Base-by-base conservation (phyloP, 78 protist species). In the Reticulomyxa filosa region DNA sequence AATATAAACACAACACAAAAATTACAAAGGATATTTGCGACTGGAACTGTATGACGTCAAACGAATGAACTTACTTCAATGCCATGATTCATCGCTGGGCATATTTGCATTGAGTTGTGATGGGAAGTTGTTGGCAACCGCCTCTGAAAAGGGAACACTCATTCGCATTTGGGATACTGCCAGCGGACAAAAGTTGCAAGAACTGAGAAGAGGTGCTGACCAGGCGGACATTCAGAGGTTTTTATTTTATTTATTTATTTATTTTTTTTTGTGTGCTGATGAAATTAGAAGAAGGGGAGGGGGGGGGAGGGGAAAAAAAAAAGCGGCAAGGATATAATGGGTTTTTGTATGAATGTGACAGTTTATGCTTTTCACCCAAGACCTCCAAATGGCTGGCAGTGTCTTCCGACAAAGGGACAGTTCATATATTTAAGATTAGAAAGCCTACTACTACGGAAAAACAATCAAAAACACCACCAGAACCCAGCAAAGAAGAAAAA, bases 131-230 rank as follows among this genome's bases (percentile, higher is more conserved):
- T 51, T 90, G 22, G 96, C 91, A 53, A 84, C 96, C 0, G 86
- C 93, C 1, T 80, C 87, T 4, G 95, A 85, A 69, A 79, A 77
- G 59, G 96, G 96, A n/a, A 87, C 96, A 0, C 65, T 87, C 13
- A 72, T 90, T n/a, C 82, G 94, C 61, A 72, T 88, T 20, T 87
- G 74, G 55, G 94, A 90, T 71, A 73, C 92, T 4, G 42, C 38
- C 13, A 71, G 78, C 6, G 92, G 87, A 3, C 20, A 65, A 13
- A 69, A 46, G 46, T 55, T 83, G 30, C 69, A 77, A 36, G 89
- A 87, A 68, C 77, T 90, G 38, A 62, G 97, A 27, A 46, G 97
- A 1, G 97, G 97, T 11, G 82, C 87, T 7, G 74, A 84, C 38
- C 29, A 53, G 23, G 93, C 89, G 10, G 82, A 51, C 56, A 81